Conservation (phyloP, 257 asterid genomes). For the Orobanche coerulescens region DNA sequence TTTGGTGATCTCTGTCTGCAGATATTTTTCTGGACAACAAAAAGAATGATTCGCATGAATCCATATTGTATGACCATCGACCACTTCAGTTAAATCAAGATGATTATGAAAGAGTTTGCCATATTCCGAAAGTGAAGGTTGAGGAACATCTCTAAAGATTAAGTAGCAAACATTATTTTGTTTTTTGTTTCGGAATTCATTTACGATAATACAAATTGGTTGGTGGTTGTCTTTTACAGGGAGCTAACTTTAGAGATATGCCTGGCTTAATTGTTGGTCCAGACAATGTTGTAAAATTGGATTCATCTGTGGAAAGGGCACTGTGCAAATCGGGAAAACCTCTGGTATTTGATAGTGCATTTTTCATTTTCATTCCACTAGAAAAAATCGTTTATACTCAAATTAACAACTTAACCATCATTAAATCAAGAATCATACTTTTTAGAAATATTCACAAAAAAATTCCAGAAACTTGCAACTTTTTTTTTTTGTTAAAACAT, state of each 20-base stretch:
- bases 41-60: not conserved
- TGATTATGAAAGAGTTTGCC: conserved; percentile 5
- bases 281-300: not conserved
- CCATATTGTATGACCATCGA: not conserved
- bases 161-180: not conserved
- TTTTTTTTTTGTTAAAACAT: too few relatives aligned
- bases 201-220: not conserved
- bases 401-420: too few relatives aligned
- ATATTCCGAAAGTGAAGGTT: not conserved
- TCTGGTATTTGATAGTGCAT: not conserved
- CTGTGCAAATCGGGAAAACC: not conserved
- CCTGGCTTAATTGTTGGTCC: not conserved
- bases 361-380: too few relatives aligned
- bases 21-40: not conserved
- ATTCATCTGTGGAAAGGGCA: not conserved
- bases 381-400: too few relatives aligned
- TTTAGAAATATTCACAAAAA: too few relatives aligned
- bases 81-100: not conserved
- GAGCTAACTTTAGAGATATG: not conserved
- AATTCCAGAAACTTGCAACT: too few relatives aligned
- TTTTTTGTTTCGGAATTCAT: not conserved
- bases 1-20: not conserved
- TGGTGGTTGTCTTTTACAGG: not conserved
- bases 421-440: too few relatives aligned
- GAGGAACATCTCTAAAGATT: not conserved